Evolutionary conservation across 768 basidiomycete species (phyloP), one percentile per base, ranked within the genome.

Genomic region (Mycena latifolia): DNA sequence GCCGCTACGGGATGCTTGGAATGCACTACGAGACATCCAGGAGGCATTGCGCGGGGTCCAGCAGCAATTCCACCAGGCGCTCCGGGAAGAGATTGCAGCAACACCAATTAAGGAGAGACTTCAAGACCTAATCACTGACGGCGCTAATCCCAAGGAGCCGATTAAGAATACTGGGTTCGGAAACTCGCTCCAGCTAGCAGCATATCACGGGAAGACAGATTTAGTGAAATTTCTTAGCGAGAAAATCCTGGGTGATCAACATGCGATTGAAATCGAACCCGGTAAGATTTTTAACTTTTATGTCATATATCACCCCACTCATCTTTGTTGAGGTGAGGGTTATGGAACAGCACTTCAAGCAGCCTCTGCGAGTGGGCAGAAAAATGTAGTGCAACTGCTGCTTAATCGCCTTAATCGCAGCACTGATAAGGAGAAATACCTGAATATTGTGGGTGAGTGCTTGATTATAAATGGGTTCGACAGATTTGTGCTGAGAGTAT

Each of bases 1-100:
- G 0, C 61, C 61, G n/a, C 35, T 55, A 5, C 53, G 55, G 27
- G 61, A 63, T 43, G 35, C 51, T 20, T 63, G 46, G 53, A 63
- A 55, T 6, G 53, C 61, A 22, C 27, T 52, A 3, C 50, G 37
- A 11, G 50, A 61, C 25, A 24, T 61, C 14, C 35, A 47, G 2
- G 57, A 47, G 18, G 9, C 50, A 37, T n/a, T n/a, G n/a, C n/a
- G n/a, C n/a, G n/a, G n/a, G n/a, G n/a, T n/a, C n/a, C n/a, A n/a
- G n/a, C n/a, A n/a, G n/a, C n/a, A n/a, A n/a, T n/a, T n/a, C n/a
- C n/a, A n/a, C n/a, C n/a, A n/a, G n/a, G n/a, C n/a, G n/a, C n/a
- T n/a, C n/a, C n/a, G n/a, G n/a, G n/a, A n/a, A n/a, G n/a, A n/a
- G n/a, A n/a, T n/a, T n/a, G 25, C 29, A 24, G 57, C 57, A 39